Conservation (phyloP, 148 eudicot species). For the Agrostemma githago region DNA sequence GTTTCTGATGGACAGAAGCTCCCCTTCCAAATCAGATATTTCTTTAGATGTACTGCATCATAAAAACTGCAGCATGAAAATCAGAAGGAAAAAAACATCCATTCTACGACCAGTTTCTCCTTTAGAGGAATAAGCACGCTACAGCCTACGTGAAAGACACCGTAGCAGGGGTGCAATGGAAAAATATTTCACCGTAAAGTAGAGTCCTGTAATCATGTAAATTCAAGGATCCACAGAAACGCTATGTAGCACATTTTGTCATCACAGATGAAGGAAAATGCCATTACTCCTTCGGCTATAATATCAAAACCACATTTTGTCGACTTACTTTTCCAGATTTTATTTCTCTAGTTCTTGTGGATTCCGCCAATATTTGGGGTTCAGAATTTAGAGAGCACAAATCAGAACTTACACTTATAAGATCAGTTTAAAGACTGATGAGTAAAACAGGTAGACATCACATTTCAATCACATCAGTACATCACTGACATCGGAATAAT, state of each 20-base stretch:
- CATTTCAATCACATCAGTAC: neutral
- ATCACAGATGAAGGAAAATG: neutral
- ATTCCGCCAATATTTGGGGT: neutral
- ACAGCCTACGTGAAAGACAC: neutral
- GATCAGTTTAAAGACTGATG: neutral
- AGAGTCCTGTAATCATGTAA: neutral
- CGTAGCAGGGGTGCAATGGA: neutral
- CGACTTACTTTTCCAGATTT: neutral
- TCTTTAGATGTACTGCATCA: conserved; percentile 83
- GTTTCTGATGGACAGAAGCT: conserved; percentile 90
- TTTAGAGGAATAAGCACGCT: neutral
- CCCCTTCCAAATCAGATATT: conserved; percentile 97
- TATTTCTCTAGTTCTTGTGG: neutral
- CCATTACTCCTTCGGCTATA: neutral
- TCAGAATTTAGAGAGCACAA: neutral
- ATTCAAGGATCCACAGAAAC: neutral
- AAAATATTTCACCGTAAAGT: neutral
- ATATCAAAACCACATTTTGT: neutral
- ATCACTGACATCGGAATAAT: neutral
- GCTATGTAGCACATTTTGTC: neutral
- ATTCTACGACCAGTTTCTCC: neutral
- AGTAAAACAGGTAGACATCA: neutral
- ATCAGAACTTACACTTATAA: neutral
- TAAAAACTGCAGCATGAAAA: neutral
- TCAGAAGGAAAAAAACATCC: neutral